Evolutionary conservation across 495 filamentous ascomycete genomes (phyloP), one percentile per base, ranked within the genome.

Genomic region (Aspergillus carlsbadensis): DNA sequence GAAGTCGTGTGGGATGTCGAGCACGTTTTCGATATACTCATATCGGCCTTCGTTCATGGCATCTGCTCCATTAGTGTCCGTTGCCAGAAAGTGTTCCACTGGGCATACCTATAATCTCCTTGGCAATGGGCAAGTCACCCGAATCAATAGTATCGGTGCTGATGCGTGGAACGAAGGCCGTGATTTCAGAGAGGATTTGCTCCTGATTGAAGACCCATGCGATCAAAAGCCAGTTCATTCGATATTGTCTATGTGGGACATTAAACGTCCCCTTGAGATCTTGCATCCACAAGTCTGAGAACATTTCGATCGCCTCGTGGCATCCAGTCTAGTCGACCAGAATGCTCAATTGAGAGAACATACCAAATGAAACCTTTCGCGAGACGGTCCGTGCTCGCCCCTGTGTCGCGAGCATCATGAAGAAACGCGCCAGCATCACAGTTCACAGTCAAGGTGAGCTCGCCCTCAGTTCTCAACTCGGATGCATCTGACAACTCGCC

Each of bases 141-240:
- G 34, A 4, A 3, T 8, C 18, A 29, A 52, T 14, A 13, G n/a
- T 6, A 10, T 11, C 48, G 0, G 1, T 21, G 13, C 33, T 36
- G 21, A 48, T 20, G 0, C 5, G 15, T 6, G 39, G 42, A 34
- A 56, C 31, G 6, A 31, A 21, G 20, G 13, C 17, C 1, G 53
- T 56, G 5, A 56, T 41, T 17, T 17, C 6, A 1, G 13, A 18
- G 34, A 56, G 49, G 33, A 48, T 48, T 2, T 31, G 10, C 5
- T 22, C 0, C 31, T 33, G 26, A 14, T 48, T 31, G 13, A 56
- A 56, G 5, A 56, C 53, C 53, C 53, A 56, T 6, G 53, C 40
- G 17, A 56, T 56, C 7, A 18, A 49, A 0, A 56, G 34, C 53
- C 33, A 43, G 11, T 40, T 14, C 24, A 20, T 1, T 34, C 35